These are phyloP conservation scores for Durusdinium trenchii DNA, from an alignment of 73 alveolate species.

Conservation along the genomic window DNA sequence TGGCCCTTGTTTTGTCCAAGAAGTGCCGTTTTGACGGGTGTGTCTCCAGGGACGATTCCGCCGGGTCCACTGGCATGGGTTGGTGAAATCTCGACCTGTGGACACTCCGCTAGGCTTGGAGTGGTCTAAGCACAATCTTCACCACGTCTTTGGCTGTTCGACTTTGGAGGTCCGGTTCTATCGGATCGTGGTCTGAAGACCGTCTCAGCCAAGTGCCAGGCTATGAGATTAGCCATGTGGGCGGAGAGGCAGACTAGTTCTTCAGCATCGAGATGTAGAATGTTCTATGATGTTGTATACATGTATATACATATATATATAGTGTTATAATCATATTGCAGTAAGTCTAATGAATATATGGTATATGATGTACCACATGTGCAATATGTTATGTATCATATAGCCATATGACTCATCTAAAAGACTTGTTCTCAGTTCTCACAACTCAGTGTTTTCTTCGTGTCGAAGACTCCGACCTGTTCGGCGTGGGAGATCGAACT, in stretches of 20 bases:
- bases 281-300: not conserved
- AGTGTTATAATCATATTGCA: not conserved
- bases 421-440: not conserved
- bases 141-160: no score
- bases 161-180: no score
- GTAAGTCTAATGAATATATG: not conserved
- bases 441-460: not conserved
- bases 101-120: no score
- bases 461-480: not conserved
- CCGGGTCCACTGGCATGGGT: no score
- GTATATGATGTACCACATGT: not conserved
- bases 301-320: not conserved
- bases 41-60: no score
- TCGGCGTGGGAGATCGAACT: not conserved
- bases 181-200: no score
- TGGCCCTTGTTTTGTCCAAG: no score
- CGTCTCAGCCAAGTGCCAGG: no score
- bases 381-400: not conserved
- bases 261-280: not conserved
- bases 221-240: conserved; percentile 88
- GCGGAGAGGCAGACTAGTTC: conserved; percentile 29
- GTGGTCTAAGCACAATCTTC: no score
- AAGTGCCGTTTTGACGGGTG: no score
- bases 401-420: not conserved
- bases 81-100: no score